Conservation (phyloP, 2,329 filamentous ascomycete species). For the Corinectria fuckeliana region DNA sequence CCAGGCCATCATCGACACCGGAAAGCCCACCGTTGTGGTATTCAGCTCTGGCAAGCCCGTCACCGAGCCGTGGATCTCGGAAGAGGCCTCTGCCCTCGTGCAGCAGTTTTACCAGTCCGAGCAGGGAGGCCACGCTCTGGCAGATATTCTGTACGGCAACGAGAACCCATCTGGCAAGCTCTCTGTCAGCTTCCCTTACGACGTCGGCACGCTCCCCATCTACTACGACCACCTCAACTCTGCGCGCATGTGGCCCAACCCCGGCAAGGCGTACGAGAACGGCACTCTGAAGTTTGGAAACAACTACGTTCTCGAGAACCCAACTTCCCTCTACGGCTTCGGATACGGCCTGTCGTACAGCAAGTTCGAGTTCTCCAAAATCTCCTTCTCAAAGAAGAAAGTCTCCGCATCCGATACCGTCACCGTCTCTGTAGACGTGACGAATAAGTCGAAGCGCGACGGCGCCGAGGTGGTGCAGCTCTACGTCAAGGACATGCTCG, state of each 20-base stretch:
- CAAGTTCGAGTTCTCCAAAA: conserved; percentile 64
- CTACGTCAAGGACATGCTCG: conserved; percentile 68
- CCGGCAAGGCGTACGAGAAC: conserved; percentile 60
- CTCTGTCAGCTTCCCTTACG: conserved; percentile 70
- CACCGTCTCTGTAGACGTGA: conserved; percentile 66
- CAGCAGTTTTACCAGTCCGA: conserved; percentile 80
- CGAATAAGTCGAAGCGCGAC: conserved; percentile 62
- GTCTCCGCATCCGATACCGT: conserved; percentile 58
- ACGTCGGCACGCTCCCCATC: conserved; percentile 70
- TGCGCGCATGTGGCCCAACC: conserved; percentile 59
- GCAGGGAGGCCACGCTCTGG: conserved; percentile 70
- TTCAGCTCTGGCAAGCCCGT: conserved; percentile 75
- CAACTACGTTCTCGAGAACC: conserved; percentile 68
- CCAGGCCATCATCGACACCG: conserved; percentile 70
- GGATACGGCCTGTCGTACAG: conserved; percentile 72
- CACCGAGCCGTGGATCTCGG: conserved; percentile 75
- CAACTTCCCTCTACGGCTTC: conserved; percentile 67
- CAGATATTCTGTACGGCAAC: conserved; percentile 69
- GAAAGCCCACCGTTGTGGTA: conserved; percentile 71
- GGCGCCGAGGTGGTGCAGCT: conserved; percentile 73
- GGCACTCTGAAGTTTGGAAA: conserved; percentile 69
- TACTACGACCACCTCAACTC: conserved; percentile 79
- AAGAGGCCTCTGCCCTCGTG: conserved; percentile 67
- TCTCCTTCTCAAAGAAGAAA: conserved; percentile 56
- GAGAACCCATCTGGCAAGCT: conserved; percentile 72